Evolutionary conservation across 148 eudicot species (phyloP).

Genomic region (Diospyros kaki): DNA sequence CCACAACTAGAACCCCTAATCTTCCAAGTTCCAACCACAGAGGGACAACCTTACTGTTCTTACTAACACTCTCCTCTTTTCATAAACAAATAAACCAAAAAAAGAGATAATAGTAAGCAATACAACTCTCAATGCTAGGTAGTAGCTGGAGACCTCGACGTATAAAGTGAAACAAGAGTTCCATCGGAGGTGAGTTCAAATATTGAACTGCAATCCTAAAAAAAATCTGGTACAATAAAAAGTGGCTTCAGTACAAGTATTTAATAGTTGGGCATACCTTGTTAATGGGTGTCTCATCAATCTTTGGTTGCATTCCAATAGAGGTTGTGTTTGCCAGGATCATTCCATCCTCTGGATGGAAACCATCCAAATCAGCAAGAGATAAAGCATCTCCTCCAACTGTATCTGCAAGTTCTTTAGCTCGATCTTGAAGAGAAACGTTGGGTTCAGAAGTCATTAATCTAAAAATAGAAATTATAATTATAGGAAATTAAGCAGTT

Average conservation of each 20-base stretch:
- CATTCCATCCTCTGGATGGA: constrained; percentile 74
- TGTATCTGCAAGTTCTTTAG: constrained; percentile 56
- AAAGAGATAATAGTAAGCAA: no score
- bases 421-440: constrained; percentile 41
- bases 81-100: background rate
- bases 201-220: no score
- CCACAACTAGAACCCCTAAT: no score
- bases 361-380: constrained; percentile 49
- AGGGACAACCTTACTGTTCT: no score
- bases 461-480: background rate
- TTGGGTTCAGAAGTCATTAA: background rate
- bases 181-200: background rate
- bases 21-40: no score
- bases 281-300: constrained; percentile 61
- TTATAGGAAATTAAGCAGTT: background rate
- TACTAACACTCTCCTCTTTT: no score
- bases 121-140: background rate
- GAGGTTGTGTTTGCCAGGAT: constrained; percentile 86
- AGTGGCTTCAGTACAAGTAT: no score
- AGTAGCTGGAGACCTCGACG: background rate
- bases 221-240: background rate
- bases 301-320: constrained; percentile 82
- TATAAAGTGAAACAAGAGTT: background rate
- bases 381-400: constrained; percentile 71
- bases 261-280: constrained; percentile 37